These are phyloP conservation scores for Stereum hirsutum DNA, from an alignment of 1,284 basidiomycete genomes.

Conservation along the genomic window DNA sequence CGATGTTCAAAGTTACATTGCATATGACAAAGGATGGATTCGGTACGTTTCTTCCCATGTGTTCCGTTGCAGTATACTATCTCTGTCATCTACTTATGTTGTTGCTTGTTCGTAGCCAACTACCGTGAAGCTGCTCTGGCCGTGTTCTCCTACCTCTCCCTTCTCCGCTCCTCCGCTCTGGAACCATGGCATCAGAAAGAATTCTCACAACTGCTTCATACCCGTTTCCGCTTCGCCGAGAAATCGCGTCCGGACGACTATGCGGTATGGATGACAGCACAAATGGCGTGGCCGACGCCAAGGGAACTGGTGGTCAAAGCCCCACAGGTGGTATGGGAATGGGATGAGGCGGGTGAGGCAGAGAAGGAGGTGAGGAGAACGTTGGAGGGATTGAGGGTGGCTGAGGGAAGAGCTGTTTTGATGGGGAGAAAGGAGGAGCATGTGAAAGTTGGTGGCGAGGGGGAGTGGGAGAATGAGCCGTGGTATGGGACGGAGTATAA, in stretches of 20 bases:
- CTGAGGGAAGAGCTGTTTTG: slow-evolving; percentile 65
- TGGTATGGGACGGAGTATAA: slow-evolving; percentile 84
- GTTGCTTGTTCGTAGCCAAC: slow-evolving; percentile 43
- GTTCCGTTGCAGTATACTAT: neutral
- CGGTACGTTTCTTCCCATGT: slow-evolving; percentile 37
- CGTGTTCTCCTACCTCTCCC: slow-evolving; percentile 82
- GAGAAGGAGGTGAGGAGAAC: slow-evolving; percentile 63
- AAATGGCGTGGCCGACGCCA: slow-evolving; percentile 78
- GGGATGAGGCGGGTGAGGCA: slow-evolving; percentile 51
- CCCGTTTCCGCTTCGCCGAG: slow-evolving; percentile 86
- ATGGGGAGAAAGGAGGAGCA: slow-evolving; percentile 70
- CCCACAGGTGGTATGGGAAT: slow-evolving; percentile 70
- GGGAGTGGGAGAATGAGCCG: slow-evolving; percentile 64
- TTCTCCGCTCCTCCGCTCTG: slow-evolving; percentile 68
- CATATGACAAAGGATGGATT: slow-evolving; percentile 85
- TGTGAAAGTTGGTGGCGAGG: slow-evolving; percentile 36
- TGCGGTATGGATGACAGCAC: slow-evolving; percentile 69
- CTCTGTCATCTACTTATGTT: slow-evolving; percentile 9
- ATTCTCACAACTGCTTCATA: slow-evolving; percentile 63
- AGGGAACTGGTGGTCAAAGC: slow-evolving; percentile 73
- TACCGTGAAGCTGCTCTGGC: slow-evolving; percentile 69
- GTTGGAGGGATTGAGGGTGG: slow-evolving; percentile 51
- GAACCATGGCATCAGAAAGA: slow-evolving; percentile 77
- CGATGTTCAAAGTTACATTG: slow-evolving; percentile 81
- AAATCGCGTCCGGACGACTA: slow-evolving; percentile 78